phyloP scores from a whole-genome alignment of 768 basidiomycete species.

The Hygrocybe punicea region DNA sequence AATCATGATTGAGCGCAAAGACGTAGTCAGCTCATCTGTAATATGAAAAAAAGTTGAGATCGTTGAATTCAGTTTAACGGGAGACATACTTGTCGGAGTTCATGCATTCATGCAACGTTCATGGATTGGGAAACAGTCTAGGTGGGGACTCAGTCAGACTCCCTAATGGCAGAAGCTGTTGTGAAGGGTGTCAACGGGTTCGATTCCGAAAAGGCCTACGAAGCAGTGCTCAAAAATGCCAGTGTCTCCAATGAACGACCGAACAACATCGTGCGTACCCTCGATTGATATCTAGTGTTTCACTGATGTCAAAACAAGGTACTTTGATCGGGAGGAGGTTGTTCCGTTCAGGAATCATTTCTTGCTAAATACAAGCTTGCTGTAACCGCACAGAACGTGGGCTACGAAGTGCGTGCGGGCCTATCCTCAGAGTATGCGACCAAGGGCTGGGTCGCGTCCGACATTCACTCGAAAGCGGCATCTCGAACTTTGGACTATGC shows the following conservation, averaged over 20 bases:
- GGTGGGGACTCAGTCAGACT: constrained; percentile 79
- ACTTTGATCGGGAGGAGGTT: constrained; percentile 71
- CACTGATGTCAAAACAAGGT: constrained; percentile 37
- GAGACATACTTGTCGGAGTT: too few relatives aligned
- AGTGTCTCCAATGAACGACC: constrained; percentile 60
- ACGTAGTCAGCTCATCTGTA: too few relatives aligned
- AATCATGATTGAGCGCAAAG: too few relatives aligned
- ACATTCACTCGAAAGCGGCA: constrained; percentile 74
- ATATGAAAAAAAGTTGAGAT: too few relatives aligned
- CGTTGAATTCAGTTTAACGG: too few relatives aligned
- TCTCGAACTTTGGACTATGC: constrained; percentile 78
- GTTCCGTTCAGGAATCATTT: constrained; percentile 6
- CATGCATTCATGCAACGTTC: too few relatives aligned
- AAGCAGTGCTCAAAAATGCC: constrained; percentile 72
- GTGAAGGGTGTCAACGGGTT: constrained; percentile 63
- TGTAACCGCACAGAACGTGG: constrained; percentile 48
- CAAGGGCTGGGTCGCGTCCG: constrained; percentile 74
- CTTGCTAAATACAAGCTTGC: not conserved
- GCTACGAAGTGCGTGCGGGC: constrained; percentile 80
- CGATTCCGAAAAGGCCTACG: constrained; percentile 62
- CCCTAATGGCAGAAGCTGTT: constrained; percentile 68
- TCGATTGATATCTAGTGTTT: not conserved
- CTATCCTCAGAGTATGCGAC: constrained; percentile 63
- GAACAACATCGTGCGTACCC: constrained; percentile 44
- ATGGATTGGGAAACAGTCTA: too few relatives aligned